Conservation (phyloP, 179 eudicot genomes). For the Dionaea muscipula region DNA sequence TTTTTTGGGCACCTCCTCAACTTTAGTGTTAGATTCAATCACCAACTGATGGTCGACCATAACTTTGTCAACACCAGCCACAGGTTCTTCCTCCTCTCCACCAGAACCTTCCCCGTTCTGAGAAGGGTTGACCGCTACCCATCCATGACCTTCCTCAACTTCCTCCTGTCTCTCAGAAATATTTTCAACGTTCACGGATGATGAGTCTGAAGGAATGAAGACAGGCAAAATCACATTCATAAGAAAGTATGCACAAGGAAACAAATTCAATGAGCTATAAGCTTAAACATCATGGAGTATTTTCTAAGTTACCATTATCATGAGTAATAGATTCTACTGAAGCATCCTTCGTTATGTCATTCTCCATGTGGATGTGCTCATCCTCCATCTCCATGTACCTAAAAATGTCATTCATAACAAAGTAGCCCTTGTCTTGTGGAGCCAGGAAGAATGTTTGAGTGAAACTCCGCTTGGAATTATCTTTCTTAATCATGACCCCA, state of each 20-base stretch:
- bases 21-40: constrained; percentile 37
- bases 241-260: no score
- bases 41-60: constrained; percentile 27
- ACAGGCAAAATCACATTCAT: no score
- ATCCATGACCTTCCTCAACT: no score
- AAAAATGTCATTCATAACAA: constrained; percentile 75
- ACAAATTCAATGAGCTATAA: no score
- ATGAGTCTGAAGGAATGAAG: neutral
- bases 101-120: no score
- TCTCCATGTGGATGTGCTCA: constrained; percentile 17
- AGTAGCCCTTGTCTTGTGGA: constrained; percentile 84
- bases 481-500: constrained; percentile 48
- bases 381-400: constrained; percentile 39
- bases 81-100: constrained; percentile 40
- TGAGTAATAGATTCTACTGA: constrained; percentile 23
- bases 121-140: no score
- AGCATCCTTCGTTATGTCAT: constrained; percentile 18
- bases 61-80: constrained; percentile 51
- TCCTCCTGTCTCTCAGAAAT: no score
- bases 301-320: constrained; percentile 30
- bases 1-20: constrained; percentile 46
- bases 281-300: no score
- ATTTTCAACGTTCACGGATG: no score
- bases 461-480: constrained; percentile 34
- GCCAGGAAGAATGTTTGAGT: constrained; percentile 80